A percentile compares a stretch with the other conserved stretches of the same genome.
These are phyloP conservation scores for Pisolithus orientalis DNA, from an alignment of 768 basidiomycete species.

Conservation along the genomic window DNA sequence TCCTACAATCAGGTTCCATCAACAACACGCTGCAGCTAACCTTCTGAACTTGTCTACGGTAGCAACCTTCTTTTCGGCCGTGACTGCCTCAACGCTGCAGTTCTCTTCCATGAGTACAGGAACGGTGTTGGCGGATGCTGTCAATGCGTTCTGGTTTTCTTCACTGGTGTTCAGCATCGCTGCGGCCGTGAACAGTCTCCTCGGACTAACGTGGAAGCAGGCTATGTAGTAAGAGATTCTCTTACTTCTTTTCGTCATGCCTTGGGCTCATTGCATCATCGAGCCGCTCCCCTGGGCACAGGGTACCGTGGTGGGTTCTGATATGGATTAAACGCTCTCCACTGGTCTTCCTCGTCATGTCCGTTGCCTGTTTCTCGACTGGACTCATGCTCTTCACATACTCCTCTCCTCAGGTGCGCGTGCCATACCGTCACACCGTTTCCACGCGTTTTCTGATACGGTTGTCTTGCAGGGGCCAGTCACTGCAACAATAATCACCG, in stretches of 20 bases:
- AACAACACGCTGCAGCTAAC: conserved; percentile 45
- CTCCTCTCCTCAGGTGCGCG: conserved; percentile 58
- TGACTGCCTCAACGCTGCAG: conserved; percentile 46
- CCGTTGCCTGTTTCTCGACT: conserved; percentile 77
- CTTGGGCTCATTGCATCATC: conserved; percentile 13
- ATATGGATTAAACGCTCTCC: conserved; percentile 87
- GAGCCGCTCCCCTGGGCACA: conserved; percentile 49
- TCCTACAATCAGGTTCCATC: conserved; percentile 49
- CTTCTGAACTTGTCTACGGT: conserved; percentile 47
- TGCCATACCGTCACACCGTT: conserved; percentile 14
- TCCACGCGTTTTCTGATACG: conserved; percentile 11
- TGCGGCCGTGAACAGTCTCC: conserved; percentile 46
- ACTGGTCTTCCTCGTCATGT: conserved; percentile 76
- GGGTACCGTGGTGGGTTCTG: conserved; percentile 53
- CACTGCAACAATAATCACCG: conserved; percentile 67
- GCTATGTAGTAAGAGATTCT: conserved; percentile 44
- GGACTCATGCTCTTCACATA: conserved; percentile 75
- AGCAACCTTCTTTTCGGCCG: conserved; percentile 50
- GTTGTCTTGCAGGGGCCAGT: conserved; percentile 39
- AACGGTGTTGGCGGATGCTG: conserved; percentile 33
- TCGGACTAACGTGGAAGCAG: conserved; percentile 51
- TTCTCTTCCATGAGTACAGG: conserved; percentile 35
- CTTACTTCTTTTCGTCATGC: conserved; percentile 3
- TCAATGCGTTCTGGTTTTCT: conserved; percentile 51
- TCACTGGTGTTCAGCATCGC: conserved; percentile 50